Evolutionary conservation across 1,284 basidiomycete genomes (phyloP), one percentile per base, ranked within the genome.

Genomic region (Trametes versicolor): DNA sequence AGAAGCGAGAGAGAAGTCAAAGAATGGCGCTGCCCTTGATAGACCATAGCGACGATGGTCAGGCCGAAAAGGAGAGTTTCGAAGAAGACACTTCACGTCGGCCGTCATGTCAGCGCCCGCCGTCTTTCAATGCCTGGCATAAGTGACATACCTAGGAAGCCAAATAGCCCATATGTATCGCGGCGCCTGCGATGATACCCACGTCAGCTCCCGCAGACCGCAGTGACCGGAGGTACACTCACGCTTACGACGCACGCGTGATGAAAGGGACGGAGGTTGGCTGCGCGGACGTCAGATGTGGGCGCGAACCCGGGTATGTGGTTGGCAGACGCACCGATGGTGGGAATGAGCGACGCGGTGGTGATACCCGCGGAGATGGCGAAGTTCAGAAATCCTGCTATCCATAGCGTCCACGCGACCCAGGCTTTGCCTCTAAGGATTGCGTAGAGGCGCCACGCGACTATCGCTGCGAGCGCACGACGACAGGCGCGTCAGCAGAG

Each of bases 31-130:
- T 64, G 65, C 37, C 72, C 70, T 64, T 72, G 71, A 7, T 64
- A 60, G 43, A 75, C 55, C 69, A 76, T 67, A 27, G 74, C 74
- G 29, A 64, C 51, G 48, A 76, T 64, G 0, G 75, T 77, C 21
- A 76, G 71, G 8, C 56, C 65, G 59, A 77, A 77, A 67, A 77
- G 72, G 62, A 76, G 70, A 41, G 74, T 71, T 55, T 77, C 75
- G 60, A 77, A 77, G 34, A 75, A 41, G 52, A 77, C 66, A 60
- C 75, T 76, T 36, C 4, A 37, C 8, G 19, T 5, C 19, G n/a
- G 21, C 21, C 45, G 39, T 66, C 32, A 63, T 27, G 39, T 66
- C 32, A 63, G 34, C 23, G 7, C 58, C 43, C 29, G 55, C 32
- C 6, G 4, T 60, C 37, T 32, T 13, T 3, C 8, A n/a, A 27